Evolutionary conservation across 306 rosid genomes (phyloP).

Genomic region (Quercus berberidifolia): DNA sequence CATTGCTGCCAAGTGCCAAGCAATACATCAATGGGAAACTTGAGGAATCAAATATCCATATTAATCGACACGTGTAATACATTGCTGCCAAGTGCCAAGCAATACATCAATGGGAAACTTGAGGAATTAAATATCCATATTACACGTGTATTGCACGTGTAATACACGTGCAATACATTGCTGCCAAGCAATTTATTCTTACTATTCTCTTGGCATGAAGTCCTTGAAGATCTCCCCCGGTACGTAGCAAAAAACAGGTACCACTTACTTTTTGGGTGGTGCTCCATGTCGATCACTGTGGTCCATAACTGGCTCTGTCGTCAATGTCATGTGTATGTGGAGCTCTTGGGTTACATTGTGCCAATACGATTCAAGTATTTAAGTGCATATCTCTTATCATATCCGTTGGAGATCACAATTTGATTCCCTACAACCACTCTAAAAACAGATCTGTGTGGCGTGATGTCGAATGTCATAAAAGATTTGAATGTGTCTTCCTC

Average conservation of each 20-base stretch:
- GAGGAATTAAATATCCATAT: background rate
- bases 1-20: background rate
- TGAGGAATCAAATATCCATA: background rate
- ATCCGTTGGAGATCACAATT: too few species aligned
- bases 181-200: background rate
- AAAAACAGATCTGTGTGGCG: too few species aligned
- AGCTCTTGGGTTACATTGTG: too few species aligned
- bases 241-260: background rate
- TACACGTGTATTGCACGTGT: too few species aligned
- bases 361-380: too few species aligned
- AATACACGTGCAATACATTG: background rate
- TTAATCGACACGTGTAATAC: background rate
- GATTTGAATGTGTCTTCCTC: too few species aligned
- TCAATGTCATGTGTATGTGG: too few species aligned
- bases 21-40: background rate
- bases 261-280: background rate
- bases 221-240: background rate
- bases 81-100: background rate
- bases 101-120: background rate
- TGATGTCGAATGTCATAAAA: too few species aligned
- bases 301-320: too few species aligned
- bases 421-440: too few species aligned
- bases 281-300: background rate
- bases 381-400: too few species aligned
- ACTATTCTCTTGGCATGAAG: background rate